Evolutionary conservation across 306 rosid species (phyloP), one percentile per base, ranked within the genome.

Genomic region (Cicer pinnatifidum): DNA sequence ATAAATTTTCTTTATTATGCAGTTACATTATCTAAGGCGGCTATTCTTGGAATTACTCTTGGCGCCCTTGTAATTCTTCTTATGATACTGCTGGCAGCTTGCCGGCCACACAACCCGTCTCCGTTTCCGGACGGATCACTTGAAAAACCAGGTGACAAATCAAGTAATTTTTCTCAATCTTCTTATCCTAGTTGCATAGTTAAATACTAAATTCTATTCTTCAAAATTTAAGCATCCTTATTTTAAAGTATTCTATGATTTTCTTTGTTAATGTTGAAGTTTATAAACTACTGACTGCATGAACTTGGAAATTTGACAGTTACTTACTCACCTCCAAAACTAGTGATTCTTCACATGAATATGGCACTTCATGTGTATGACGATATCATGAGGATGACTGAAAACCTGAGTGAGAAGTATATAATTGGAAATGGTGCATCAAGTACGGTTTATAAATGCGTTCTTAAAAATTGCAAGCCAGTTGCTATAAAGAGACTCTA

Each of bases 371-470:
- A 94, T 67, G 91, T 89, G 44, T 94, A 89, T 2, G 99, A 94
- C 19, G 99, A 94, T 79, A 89, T 91, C 69, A 94, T 91, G 97
- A 87, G 96, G 82, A 91, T 92, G 94, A 91, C 97, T 1, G 97
- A 91, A 85, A 94, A 89, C 80, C 76, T 94, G 78, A 89, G 86
- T 59, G 97, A 94, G 84, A 91, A 91, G 85, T 89, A 94, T 74
- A 85, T 94, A 44, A 88, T 94, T 83, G 99, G 99, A 33, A 80
- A 76, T 13, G 99, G 99, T 6, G 95, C 96, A 53, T 94, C 99
- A 33, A 94, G 99, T 63, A 91, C 99, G 0, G 99, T 94, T 41
- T 94, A 94, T 86, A 94, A 91, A 80, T 94, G 97, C 81, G 88
- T 88, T 73, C 94, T 94, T 2, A 94, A 94, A 78, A 94, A 91